Base-by-base conservation (phyloP, 805 yeast species). In the Starmerella riodocensis region DNA sequence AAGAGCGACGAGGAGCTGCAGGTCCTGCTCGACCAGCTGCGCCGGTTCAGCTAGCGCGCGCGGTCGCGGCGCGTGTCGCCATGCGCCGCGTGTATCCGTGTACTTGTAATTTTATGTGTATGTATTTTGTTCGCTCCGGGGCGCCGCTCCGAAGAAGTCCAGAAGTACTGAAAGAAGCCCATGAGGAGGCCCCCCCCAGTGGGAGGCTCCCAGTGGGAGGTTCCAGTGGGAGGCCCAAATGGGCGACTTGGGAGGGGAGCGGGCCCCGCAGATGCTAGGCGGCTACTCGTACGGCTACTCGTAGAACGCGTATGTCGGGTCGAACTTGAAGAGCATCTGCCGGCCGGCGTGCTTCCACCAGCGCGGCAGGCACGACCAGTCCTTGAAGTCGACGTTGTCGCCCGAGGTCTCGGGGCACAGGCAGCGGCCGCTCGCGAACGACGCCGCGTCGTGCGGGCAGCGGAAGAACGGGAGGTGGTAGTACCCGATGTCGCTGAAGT, bases 1-100 rank as follows among this genome's bases (percentile, higher is more conserved):
- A 84, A 81, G 37, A 72, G 80, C 8, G 93, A 85, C 49, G 80
- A 81, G 31, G 96, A 86, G 55, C 64, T 91, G 43, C 94, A 85
- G 59, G 76, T 82, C 34, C 70, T 88, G 41, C 67, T 91, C 50
- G 93, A 86, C 50, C 95, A 91, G 64, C 67, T 88, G 55, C 74
- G 93, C 6, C 31, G 53, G 21, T 53, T 53, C 30, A 49, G 51
- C 27, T 46, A n/a, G n/a, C n/a, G n/a, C n/a, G n/a, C 16, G 21
- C 11, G 11, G 7, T 23, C 11, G n/a, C n/a, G n/a, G n/a, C n/a
- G n/a, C n/a, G n/a, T n/a, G n/a, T n/a, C n/a, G n/a, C n/a, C n/a
- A n/a, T n/a, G n/a, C n/a, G n/a, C n/a, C n/a, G n/a, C n/a, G n/a
- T n/a, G n/a, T n/a, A n/a, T n/a, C n/a, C n/a, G n/a, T n/a, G n/a